phyloP scores from a whole-genome alignment of 306 rosid species.

The Potentilla sterilis region DNA sequence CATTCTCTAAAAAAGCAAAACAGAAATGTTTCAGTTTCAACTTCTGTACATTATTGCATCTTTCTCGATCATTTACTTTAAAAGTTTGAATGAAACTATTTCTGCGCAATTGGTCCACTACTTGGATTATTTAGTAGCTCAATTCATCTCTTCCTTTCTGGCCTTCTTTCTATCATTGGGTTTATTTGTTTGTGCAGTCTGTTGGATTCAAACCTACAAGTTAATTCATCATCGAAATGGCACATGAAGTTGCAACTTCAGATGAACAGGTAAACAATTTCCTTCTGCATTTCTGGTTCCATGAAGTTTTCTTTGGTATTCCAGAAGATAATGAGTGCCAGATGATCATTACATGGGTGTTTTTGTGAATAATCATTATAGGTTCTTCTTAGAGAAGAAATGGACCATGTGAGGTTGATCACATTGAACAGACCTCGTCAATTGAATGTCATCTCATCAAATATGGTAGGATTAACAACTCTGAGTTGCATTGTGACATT shows the following conservation, averaged over 20 bases:
- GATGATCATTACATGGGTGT: conserved; percentile 7
- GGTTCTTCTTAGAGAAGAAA: conserved; percentile 84
- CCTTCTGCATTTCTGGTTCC: conserved; percentile 3
- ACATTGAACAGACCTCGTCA: conserved; percentile 79
- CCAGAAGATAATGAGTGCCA: not conserved
- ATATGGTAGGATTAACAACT: conserved; percentile 39
- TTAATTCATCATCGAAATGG: conserved; percentile 38
- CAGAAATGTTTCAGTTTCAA: not conserved
- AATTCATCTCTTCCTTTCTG: not conserved
- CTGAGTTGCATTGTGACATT: not conserved
- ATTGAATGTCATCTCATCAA: conserved; percentile 81
- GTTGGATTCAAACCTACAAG: not conserved
- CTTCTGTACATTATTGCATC: not conserved
- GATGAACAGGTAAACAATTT: conserved; percentile 46
- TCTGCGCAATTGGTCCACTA: not conserved
- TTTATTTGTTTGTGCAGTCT: conserved; percentile 25
- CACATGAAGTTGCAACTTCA: conserved; percentile 35
- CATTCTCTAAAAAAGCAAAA: not conserved
- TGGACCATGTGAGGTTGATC: conserved; percentile 64
- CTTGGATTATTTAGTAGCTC: not conserved
- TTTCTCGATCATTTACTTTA: not conserved
- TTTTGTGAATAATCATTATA: conserved; percentile 30
- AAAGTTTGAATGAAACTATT: not conserved
- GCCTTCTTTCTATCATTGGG: not conserved
- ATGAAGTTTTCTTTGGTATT: not conserved